Evolutionary conservation across 805 yeast species (phyloP).

Genomic region (Candida coleopterorum): DNA sequence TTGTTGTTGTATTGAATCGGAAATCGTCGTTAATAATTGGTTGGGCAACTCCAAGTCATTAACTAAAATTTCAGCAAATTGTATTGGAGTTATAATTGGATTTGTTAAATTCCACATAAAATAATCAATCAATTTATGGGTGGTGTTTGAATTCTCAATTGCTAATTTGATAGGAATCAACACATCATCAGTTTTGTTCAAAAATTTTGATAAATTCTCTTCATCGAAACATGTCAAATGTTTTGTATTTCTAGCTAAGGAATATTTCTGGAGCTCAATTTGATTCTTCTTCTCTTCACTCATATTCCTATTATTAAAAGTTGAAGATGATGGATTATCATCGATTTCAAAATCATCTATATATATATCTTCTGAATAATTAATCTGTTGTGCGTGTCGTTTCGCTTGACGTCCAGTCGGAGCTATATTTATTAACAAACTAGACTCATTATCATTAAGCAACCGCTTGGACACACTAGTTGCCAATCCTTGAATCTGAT

Average conservation of each 20-base stretch:
- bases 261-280: conserved; percentile 19
- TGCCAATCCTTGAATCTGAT: conserved; percentile 58
- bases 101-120: conserved; percentile 75
- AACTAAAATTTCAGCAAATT: conserved; percentile 70
- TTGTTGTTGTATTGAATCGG: conserved; percentile 72
- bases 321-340: conserved; percentile 21
- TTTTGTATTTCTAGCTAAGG: conserved; percentile 21
- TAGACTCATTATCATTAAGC: conserved; percentile 61
- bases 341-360: conserved; percentile 51
- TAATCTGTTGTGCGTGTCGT: conserved; percentile 63
- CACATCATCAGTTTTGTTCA: conserved; percentile 28
- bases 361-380: conserved; percentile 68
- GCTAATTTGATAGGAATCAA: conserved; percentile 65
- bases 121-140: conserved; percentile 51
- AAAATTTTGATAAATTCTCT: conserved; percentile 17
- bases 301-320: conserved; percentile 4
- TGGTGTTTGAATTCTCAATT: conserved; percentile 52
- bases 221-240: conserved; percentile 20
- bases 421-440: conserved; percentile 61
- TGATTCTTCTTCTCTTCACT: conserved; percentile 12
- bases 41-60: conserved; percentile 79
- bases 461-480: conserved; percentile 72
- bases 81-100: conserved; percentile 62
- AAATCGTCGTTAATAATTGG: conserved; percentile 56
- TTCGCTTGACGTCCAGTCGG: conserved; percentile 76